A percentile compares a stretch with the other conserved stretches of the same genome.
These are phyloP conservation scores for Trichoderma asperelloides DNA, from an alignment of 495 filamentous ascomycete genomes.

Conservation along the genomic window DNA sequence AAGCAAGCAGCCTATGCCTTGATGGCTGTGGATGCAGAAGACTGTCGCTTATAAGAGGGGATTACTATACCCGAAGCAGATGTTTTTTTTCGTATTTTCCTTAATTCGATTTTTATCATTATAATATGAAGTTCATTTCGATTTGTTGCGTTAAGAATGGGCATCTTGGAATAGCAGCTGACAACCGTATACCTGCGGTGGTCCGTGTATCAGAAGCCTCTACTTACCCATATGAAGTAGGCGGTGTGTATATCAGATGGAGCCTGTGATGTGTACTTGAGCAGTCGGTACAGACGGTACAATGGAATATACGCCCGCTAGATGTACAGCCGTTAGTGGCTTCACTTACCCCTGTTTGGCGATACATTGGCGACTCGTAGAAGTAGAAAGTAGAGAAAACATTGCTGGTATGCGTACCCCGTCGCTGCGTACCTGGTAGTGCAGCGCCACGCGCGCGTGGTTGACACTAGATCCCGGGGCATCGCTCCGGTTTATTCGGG, in stretches of 20 bases:
- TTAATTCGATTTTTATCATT: constrained; percentile 9
- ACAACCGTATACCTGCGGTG: too few relatives aligned
- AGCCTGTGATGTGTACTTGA: background rate
- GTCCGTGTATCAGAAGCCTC: too few relatives aligned
- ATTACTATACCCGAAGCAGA: constrained; percentile 1
- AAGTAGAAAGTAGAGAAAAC: background rate
- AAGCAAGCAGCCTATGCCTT: background rate
- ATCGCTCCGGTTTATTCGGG: background rate
- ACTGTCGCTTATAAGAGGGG: background rate
- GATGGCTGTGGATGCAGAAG: background rate
- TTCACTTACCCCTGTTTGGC: background rate
- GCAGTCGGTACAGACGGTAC: background rate
- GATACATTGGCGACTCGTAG: background rate
- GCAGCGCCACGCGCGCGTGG: background rate
- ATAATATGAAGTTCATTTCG: background rate
- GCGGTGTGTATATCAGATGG: background rate
- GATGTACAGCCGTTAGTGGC: background rate
- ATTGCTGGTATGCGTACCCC: background rate
- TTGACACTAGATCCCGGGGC: background rate
- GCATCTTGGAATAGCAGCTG: too few relatives aligned
- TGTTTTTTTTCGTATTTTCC: constrained; percentile 4
- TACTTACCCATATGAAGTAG: too few relatives aligned
- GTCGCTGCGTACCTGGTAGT: background rate
- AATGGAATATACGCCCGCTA: background rate
- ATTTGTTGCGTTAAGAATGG: background rate